Conservation (phyloP, 2,329 filamentous ascomycete genomes). For the Cordyceps militaris region DNA sequence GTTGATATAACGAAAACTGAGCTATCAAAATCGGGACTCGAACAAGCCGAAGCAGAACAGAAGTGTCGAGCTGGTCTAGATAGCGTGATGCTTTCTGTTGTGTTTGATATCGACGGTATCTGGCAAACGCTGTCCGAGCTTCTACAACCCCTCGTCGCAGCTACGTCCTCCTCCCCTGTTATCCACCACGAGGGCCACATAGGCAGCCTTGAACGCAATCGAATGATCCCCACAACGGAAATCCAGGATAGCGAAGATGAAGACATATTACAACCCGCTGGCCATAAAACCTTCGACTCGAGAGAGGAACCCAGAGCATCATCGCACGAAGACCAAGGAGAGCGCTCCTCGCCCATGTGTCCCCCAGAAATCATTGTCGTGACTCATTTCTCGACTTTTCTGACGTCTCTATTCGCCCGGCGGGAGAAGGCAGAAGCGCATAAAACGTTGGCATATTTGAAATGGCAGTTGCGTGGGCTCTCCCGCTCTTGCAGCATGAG, state of each 20-base stretch:
- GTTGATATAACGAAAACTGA: neutral
- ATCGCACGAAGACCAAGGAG: neutral
- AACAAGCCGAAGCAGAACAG: neutral
- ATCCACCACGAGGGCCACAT: no score
- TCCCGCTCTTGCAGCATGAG: constrained; percentile 32
- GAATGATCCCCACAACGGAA: constrained; percentile 14
- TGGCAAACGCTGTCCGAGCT: constrained; percentile 50
- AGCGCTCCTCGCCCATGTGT: neutral
- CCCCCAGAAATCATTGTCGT: constrained; percentile 44
- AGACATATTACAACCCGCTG: constrained; percentile 16
- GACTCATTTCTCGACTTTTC: constrained; percentile 46
- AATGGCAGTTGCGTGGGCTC: constrained; percentile 38
- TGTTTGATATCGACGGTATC: constrained; percentile 53
- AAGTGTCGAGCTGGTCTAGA: constrained; percentile 35
- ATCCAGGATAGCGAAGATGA: constrained; percentile 36
- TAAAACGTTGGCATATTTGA: constrained; percentile 39
- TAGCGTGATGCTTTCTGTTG: constrained; percentile 44
- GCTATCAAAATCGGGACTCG: neutral
- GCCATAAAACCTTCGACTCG: neutral
- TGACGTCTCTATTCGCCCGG: constrained; percentile 45
- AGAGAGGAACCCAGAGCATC: neutral
- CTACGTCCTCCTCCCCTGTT: neutral
- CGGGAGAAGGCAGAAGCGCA: constrained; percentile 42
- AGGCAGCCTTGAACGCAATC: no score
- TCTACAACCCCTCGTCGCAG: constrained; percentile 18